Percentiles rank a stretch among this genome's conserved stretches.
Evolutionary conservation across 176 grass and related monocot species (phyloP).

Genomic region (Tuctoria greenei): DNA sequence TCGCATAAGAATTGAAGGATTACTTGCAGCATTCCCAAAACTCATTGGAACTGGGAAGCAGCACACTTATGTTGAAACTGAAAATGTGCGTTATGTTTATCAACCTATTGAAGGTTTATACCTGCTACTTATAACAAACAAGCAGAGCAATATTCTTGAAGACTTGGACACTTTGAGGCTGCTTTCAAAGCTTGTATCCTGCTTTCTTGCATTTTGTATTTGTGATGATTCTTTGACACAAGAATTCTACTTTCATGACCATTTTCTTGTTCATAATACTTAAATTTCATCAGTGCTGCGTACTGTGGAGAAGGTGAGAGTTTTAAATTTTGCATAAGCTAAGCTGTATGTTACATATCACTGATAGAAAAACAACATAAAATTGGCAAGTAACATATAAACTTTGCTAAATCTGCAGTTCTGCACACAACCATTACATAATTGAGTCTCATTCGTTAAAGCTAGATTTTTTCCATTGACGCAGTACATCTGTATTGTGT

Average conservation of each 20-base stretch:
- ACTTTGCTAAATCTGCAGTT: background rate
- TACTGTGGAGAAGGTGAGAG: background rate
- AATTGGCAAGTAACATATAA: background rate
- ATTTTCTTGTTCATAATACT: background rate
- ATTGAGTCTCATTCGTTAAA: slow-evolving; percentile 1
- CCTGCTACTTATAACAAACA: too few species aligned
- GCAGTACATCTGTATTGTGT: too few species aligned
- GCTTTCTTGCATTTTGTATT: slow-evolving; percentile 14
- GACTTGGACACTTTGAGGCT: too few species aligned
- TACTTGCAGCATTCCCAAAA: too few species aligned
- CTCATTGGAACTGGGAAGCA: too few species aligned
- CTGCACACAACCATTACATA: background rate
- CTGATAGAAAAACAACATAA: background rate
- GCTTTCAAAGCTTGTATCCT: too few species aligned
- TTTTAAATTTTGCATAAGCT: background rate
- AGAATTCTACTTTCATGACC: background rate
- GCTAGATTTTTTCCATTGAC: too few species aligned
- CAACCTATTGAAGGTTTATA: too few species aligned
- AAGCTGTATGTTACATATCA: background rate
- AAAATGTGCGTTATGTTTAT: too few species aligned
- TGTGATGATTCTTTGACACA: background rate
- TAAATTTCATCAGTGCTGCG: background rate
- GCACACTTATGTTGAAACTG: too few species aligned
- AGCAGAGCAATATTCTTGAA: too few species aligned
- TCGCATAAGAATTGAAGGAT: too few species aligned